phyloP scores from a whole-genome alignment of 768 basidiomycete genomes.

The Suillus cothurnatus region DNA sequence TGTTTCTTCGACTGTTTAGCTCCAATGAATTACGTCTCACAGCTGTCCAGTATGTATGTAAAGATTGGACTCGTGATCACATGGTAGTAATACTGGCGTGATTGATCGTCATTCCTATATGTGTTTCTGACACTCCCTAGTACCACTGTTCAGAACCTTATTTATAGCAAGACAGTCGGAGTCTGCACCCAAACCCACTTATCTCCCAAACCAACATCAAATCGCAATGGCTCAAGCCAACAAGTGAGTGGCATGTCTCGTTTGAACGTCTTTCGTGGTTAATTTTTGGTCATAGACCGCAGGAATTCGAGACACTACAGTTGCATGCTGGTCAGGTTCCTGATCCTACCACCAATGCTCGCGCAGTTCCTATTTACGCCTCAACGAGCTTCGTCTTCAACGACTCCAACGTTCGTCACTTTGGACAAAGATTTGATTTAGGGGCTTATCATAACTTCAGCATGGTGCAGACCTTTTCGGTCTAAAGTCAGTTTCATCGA shows the following conservation, averaged over 20 bases:
- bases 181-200: no score
- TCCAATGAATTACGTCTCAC: not conserved
- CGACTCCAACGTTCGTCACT: conserved; percentile 43
- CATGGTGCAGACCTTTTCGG: conserved; percentile 60
- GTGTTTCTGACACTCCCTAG: not conserved
- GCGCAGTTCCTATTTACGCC: conserved; percentile 67
- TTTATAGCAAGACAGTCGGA: not conserved
- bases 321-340: conserved; percentile 60
- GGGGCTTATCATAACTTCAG: conserved; percentile 26
- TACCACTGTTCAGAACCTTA: not conserved
- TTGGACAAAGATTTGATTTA: not conserved
- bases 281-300: conserved; percentile 27
- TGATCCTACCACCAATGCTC: conserved; percentile 56
- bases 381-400: conserved; percentile 60
- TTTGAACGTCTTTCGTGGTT: not conserved
- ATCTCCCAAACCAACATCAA: not conserved
- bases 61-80: not conserved
- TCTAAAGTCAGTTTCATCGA: conserved; percentile 32
- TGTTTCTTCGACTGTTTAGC: no score
- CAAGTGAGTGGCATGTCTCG: conserved; percentile 15
- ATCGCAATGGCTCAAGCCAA: conserved; percentile 24
- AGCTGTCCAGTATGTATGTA: no score
- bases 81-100: not conserved
- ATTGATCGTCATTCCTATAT: not conserved
- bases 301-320: conserved; percentile 65